phyloP scores from a whole-genome alignment of 768 basidiomycete species.

The Erythrobasidium yunnanense region DNA sequence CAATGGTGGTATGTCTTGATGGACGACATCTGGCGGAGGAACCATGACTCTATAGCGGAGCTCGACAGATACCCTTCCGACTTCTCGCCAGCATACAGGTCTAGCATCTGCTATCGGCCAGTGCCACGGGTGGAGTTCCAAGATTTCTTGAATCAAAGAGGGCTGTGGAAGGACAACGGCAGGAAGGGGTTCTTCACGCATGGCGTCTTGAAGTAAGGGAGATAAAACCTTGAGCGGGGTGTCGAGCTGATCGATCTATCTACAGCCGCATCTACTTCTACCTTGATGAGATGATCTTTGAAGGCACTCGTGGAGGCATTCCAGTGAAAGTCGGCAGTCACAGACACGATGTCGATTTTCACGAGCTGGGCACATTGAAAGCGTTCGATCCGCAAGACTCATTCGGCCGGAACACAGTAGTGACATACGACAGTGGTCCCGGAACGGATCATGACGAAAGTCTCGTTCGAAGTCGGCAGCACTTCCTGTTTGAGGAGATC shows the following conservation, averaged over 20 bases:
- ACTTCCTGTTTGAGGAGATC: slow-evolving; percentile 40
- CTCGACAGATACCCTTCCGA: slow-evolving; percentile 49
- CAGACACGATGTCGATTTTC: slow-evolving; percentile 50
- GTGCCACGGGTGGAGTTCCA: slow-evolving; percentile 56
- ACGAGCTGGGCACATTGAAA: slow-evolving; percentile 59
- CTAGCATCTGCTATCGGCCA: slow-evolving; percentile 55
- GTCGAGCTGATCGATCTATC: slow-evolving; percentile 52
- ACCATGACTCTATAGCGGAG: slow-evolving; percentile 51
- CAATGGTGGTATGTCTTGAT: slow-evolving; percentile 74
- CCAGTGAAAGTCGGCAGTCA: slow-evolving; percentile 54
- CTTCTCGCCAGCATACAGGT: slow-evolving; percentile 62
- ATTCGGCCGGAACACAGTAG: neutral
- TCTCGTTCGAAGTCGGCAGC: slow-evolving; percentile 53
- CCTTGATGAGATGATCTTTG: slow-evolving; percentile 58
- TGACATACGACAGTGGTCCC: slow-evolving; percentile 44
- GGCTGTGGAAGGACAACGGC: slow-evolving; percentile 48
- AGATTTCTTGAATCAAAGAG: slow-evolving; percentile 54
- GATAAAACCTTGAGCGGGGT: neutral
- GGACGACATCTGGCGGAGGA: slow-evolving; percentile 51
- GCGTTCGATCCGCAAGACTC: neutral
- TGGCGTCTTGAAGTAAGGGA: slow-evolving; percentile 18
- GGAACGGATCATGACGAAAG: slow-evolving; percentile 51
- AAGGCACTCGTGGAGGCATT: slow-evolving; percentile 50
- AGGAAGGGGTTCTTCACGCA: slow-evolving; percentile 40
- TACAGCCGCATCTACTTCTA: slow-evolving; percentile 50